Conservation (phyloP, 2,329 filamentous ascomycete species). For the Xenosphaeropsis pyriputrescens region DNA sequence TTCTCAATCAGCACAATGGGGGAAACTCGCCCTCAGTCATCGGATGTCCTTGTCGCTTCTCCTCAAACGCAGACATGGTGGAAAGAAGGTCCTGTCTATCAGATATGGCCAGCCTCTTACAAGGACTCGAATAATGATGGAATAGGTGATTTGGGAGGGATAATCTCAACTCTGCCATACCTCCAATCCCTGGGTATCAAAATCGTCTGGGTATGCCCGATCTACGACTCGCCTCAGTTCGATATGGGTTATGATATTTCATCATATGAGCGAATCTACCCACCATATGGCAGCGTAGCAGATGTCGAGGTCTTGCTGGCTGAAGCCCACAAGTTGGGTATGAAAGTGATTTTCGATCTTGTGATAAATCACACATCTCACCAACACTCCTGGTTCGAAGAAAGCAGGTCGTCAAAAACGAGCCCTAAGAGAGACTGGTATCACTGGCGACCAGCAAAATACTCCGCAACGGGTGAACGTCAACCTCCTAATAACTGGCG, state of each 20-base stretch:
- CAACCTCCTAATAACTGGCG: slow-evolving; percentile 64
- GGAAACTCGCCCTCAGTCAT: background rate
- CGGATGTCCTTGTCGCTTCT: background rate
- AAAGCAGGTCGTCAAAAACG: slow-evolving; percentile 32
- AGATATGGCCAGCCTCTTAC: slow-evolving; percentile 42
- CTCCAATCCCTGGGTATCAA: slow-evolving; percentile 44
- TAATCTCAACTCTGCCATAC: slow-evolving; percentile 46
- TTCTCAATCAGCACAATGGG: background rate
- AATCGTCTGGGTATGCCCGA: slow-evolving; percentile 52
- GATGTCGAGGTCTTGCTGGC: slow-evolving; percentile 50
- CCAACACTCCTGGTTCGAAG: slow-evolving; percentile 50
- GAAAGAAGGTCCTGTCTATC: slow-evolving; percentile 41
- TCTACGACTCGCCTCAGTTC: slow-evolving; percentile 46
- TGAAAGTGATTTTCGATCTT: slow-evolving; percentile 60
- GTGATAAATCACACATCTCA: slow-evolving; percentile 69
- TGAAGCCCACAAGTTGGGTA: slow-evolving; percentile 43
- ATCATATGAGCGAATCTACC: slow-evolving; percentile 51
- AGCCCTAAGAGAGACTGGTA: slow-evolving; percentile 47
- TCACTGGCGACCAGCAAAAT: slow-evolving; percentile 45
- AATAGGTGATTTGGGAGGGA: slow-evolving; percentile 44
- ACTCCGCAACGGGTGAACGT: slow-evolving; percentile 39
- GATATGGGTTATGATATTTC: slow-evolving; percentile 61
- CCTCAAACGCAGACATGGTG: slow-evolving; percentile 25
- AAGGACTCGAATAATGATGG: slow-evolving; percentile 43
- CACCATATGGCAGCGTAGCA: slow-evolving; percentile 48